Percentiles rank a stretch among this genome's conserved stretches.
Evolutionary conservation across 805 yeast genomes (phyloP).

Genomic region (Wickerhamiella galacta): DNA sequence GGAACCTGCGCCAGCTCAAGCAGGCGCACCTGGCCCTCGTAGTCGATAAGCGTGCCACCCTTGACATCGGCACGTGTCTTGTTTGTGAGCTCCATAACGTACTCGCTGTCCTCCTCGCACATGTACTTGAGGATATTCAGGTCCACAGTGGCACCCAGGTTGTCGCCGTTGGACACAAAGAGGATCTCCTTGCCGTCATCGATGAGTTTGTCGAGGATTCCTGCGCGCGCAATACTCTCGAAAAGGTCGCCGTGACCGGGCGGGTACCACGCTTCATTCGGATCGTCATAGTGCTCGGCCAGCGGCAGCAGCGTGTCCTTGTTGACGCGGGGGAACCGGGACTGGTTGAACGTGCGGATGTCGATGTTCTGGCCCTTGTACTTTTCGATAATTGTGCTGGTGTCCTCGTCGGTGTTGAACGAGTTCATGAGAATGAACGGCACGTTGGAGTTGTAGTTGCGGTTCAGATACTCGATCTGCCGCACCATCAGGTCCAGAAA

Average conservation of each 20-base stretch:
- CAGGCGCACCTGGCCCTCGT: slow-evolving; percentile 85
- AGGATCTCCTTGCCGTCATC: slow-evolving; percentile 88
- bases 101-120: slow-evolving; percentile 82
- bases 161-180: slow-evolving; percentile 96
- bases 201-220: slow-evolving; percentile 76
- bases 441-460: slow-evolving; percentile 79
- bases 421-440: slow-evolving; percentile 96
- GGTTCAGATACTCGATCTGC: slow-evolving; percentile 89
- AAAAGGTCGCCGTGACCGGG: slow-evolving; percentile 99
- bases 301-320: slow-evolving; percentile 94
- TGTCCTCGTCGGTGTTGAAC: slow-evolving; percentile 92
- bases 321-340: slow-evolving; percentile 90
- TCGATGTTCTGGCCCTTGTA: slow-evolving; percentile 92
- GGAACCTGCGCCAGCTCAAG: slow-evolving; percentile 98
- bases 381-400: slow-evolving; percentile 87
- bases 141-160: slow-evolving; percentile 96
- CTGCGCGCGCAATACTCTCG: slow-evolving; percentile 75
- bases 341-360: slow-evolving; percentile 92
- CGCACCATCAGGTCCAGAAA: slow-evolving; percentile 90
- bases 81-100: slow-evolving; percentile 95
- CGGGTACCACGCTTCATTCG: slow-evolving; percentile 87
- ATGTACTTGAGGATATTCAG: slow-evolving; percentile 78
- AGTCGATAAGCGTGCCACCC: slow-evolving; percentile 96
- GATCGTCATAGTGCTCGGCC: slow-evolving; percentile 58
- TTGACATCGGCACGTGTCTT: slow-evolving; percentile 98